phyloP scores from a whole-genome alignment of 768 basidiomycete species.

The Mycena floridula region DNA sequence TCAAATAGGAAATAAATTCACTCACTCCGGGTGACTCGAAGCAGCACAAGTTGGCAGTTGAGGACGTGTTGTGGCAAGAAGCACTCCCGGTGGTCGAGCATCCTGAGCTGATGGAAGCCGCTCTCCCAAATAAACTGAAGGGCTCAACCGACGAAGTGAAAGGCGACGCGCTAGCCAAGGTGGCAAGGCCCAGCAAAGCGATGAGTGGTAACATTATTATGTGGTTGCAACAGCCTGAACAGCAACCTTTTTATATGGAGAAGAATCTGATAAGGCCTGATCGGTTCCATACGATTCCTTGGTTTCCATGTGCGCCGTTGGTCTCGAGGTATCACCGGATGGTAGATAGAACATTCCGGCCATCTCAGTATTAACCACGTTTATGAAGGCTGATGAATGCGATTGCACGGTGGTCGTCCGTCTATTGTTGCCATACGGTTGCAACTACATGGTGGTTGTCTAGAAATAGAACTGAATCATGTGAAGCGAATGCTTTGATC shows the following conservation, averaged over 20 bases:
- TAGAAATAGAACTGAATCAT: too few species aligned
- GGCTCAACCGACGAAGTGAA: conserved; percentile 1
- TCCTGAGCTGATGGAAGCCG: conserved; percentile 32
- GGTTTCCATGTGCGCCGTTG: too few species aligned
- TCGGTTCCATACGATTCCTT: too few species aligned
- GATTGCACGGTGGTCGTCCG: too few species aligned
- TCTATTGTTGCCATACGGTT: background rate
- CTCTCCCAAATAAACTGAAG: conserved; percentile 22
- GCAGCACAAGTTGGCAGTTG: conserved; percentile 49
- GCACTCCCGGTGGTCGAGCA: conserved; percentile 42
- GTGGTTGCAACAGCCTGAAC: too few species aligned
- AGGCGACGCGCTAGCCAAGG: background rate
- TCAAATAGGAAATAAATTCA: conserved; percentile 6
- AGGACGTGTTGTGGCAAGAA: conserved; percentile 51
- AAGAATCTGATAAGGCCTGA: too few species aligned
- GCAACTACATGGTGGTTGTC: background rate
- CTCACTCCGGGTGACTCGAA: conserved; percentile 61
- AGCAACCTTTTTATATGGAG: too few species aligned
- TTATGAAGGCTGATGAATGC: too few species aligned
- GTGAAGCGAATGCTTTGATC: too few species aligned
- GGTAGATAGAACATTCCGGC: background rate
- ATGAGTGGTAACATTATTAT: background rate
- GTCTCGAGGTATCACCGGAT: background rate
- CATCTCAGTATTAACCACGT: too few species aligned
- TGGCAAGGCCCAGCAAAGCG: background rate